A percentile compares a stretch with the other conserved stretches of the same genome.
phyloP scores from a whole-genome alignment of 2,329 filamentous ascomycete genomes.

The Colletotrichum filicis region DNA sequence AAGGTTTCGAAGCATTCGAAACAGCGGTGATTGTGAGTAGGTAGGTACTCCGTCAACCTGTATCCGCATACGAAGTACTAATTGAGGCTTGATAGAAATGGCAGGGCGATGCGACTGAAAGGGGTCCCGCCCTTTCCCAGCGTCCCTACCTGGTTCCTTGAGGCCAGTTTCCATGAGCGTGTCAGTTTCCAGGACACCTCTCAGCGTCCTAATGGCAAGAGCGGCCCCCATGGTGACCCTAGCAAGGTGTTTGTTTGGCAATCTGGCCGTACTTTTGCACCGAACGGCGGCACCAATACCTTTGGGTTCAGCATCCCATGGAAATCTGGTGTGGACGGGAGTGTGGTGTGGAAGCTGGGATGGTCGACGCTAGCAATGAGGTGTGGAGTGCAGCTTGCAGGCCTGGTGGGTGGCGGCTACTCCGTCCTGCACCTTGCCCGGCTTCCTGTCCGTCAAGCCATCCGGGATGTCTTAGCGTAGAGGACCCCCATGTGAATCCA shows the following conservation, averaged over 20 bases:
- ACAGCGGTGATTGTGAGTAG: not conserved
- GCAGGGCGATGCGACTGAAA: not conserved
- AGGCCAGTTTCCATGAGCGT: not conserved
- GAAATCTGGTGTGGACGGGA: slow-evolving; percentile 5
- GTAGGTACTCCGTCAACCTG: too few relatives aligned
- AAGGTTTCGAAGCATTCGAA: not conserved
- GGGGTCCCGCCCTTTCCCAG: not conserved
- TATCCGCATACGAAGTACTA: too few relatives aligned
- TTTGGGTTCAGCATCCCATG: not conserved
- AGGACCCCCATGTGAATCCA: slow-evolving; percentile 11
- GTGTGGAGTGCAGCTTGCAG: slow-evolving; percentile 16
- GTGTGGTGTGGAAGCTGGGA: slow-evolving; percentile 1
- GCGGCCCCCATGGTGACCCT: not conserved
- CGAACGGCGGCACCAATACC: too few relatives aligned
- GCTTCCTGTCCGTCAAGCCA: not conserved
- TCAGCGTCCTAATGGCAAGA: not conserved
- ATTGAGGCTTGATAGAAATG: not conserved
- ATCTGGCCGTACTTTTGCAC: not conserved
- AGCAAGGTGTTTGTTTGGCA: not conserved
- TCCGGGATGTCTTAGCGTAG: slow-evolving; percentile 6
- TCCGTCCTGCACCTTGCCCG: slow-evolving; percentile 15
- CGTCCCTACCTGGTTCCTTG: not conserved
- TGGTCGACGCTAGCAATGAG: not conserved
- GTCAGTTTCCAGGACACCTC: not conserved
- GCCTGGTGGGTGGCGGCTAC: slow-evolving; percentile 22